Percentiles rank a stretch among this genome's conserved stretches.
Conservation (phyloP, 192 early-diverging fungal species). For the Coemansia sp. region DNA sequence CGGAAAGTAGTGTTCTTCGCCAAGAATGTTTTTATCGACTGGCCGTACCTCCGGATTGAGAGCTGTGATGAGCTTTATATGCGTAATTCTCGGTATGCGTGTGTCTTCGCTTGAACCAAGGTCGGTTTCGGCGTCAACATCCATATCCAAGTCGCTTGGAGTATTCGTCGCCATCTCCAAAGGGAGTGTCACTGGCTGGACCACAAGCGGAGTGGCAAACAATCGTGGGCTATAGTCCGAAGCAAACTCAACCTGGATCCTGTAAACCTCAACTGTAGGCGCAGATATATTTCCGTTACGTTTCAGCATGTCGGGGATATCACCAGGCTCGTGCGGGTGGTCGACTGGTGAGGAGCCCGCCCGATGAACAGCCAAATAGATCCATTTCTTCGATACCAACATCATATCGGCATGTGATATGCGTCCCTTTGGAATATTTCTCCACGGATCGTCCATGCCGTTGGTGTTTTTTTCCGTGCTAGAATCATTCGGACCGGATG, state of each 20-base stretch:
- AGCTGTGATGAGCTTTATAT: slow-evolving; percentile 52
- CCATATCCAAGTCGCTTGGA: slow-evolving; percentile 12
- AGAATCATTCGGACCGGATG: neutral
- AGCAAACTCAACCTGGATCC: slow-evolving; percentile 54
- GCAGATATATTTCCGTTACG: slow-evolving; percentile 31
- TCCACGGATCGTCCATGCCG: slow-evolving; percentile 37
- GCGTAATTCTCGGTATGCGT: slow-evolving; percentile 28
- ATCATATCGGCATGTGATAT: slow-evolving; percentile 56
- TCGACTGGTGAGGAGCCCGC: slow-evolving; percentile 36
- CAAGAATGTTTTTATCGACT: slow-evolving; percentile 46
- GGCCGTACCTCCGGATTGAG: slow-evolving; percentile 50
- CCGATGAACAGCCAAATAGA: slow-evolving; percentile 45
- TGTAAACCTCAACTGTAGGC: slow-evolving; percentile 49
- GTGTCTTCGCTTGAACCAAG: slow-evolving; percentile 12
- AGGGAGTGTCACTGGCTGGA: slow-evolving; percentile 40
- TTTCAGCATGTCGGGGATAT: slow-evolving; percentile 30
- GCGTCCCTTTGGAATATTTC: slow-evolving; percentile 44
- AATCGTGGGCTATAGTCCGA: slow-evolving; percentile 53
- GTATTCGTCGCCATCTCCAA: slow-evolving; percentile 4
- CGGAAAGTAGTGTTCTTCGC: slow-evolving; percentile 50
- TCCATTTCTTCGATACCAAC: slow-evolving; percentile 56
- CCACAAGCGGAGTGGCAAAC: slow-evolving; percentile 52
- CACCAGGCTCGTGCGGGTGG: slow-evolving; percentile 47
- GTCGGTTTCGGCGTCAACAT: slow-evolving; percentile 13
- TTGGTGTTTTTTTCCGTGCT: slow-evolving; percentile 6